Conservation (phyloP, 352 stramenopile species). For the Plasmopara viticola region DNA sequence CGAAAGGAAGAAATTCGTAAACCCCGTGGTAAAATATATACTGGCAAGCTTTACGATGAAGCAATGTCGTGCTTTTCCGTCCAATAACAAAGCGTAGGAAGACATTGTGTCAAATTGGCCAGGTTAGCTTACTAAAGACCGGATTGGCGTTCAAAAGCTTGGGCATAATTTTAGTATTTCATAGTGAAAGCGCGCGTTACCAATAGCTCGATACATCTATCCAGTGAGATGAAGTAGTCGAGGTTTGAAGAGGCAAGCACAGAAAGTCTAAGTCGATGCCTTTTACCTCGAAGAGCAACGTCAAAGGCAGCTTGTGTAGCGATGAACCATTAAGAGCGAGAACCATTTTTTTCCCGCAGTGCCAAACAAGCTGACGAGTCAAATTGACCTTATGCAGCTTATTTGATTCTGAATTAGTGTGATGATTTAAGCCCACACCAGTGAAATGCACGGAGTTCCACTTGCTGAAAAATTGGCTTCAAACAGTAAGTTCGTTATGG, state of each 20-base stretch:
- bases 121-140: no score
- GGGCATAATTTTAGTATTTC: no score
- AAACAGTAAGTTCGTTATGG: not conserved
- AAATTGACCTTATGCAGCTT: constrained; percentile 8
- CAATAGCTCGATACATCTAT: no score
- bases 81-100: not conserved
- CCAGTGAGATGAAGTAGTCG: no score
- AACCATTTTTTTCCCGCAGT: not conserved
- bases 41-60: not conserved
- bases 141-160: no score
- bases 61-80: no score
- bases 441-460: not conserved
- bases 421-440: constrained; percentile 1
- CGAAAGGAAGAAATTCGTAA: not conserved
- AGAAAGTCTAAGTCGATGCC: constrained; percentile 5
- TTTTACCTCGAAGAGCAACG: constrained; percentile 1
- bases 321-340: constrained; percentile 5
- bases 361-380: constrained; percentile 5
- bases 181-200: no score
- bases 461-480: constrained; percentile 3
- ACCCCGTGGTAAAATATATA: constrained; percentile 2
- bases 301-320: constrained; percentile 1
- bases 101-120: constrained; percentile 5
- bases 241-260: no score
- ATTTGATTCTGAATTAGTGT: not conserved